phyloP scores from a whole-genome alignment of 2,329 filamentous ascomycete species.

The Alternaria viburni region DNA sequence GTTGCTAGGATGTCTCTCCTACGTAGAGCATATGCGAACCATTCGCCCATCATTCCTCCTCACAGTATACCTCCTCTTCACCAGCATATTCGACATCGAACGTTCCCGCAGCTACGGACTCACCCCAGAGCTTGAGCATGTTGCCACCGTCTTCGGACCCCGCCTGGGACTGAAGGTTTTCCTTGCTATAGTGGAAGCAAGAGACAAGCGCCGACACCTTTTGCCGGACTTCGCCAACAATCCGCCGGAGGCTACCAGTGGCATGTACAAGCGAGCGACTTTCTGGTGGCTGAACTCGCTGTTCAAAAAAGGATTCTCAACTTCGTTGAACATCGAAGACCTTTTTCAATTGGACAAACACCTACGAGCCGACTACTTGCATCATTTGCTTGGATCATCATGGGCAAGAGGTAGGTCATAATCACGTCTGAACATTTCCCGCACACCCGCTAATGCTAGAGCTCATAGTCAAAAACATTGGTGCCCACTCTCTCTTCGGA shows the following conservation, averaged over 20 bases:
- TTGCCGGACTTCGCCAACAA: constrained; percentile 47
- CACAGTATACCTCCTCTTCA: constrained; percentile 55
- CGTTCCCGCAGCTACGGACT: constrained; percentile 52
- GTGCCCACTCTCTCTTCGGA: constrained; percentile 33
- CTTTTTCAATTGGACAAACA: constrained; percentile 55
- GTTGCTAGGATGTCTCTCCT: constrained; percentile 51
- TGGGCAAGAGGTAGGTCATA: constrained; percentile 50
- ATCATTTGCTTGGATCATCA: constrained; percentile 44
- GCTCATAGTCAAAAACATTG: constrained; percentile 17
- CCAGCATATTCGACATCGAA: constrained; percentile 55
- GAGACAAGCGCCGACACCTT: constrained; percentile 53
- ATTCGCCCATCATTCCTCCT: constrained; percentile 57
- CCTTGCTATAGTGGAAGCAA: constrained; percentile 54
- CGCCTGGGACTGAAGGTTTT: constrained; percentile 52
- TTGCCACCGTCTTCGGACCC: constrained; percentile 53
- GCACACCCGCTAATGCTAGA: constrained; percentile 1
- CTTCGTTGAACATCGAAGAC: constrained; percentile 52
- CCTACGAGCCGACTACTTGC: constrained; percentile 51
- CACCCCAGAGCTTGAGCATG: constrained; percentile 38
- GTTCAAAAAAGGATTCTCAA: constrained; percentile 57
- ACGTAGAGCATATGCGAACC: constrained; percentile 55
- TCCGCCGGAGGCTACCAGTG: constrained; percentile 60
- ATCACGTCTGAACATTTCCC: not conserved
- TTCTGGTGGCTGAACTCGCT: constrained; percentile 64
- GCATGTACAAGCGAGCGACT: constrained; percentile 56